These are phyloP conservation scores for Pleurotus giganteus DNA, from an alignment of 768 basidiomycete species.

Conservation along the genomic window DNA sequence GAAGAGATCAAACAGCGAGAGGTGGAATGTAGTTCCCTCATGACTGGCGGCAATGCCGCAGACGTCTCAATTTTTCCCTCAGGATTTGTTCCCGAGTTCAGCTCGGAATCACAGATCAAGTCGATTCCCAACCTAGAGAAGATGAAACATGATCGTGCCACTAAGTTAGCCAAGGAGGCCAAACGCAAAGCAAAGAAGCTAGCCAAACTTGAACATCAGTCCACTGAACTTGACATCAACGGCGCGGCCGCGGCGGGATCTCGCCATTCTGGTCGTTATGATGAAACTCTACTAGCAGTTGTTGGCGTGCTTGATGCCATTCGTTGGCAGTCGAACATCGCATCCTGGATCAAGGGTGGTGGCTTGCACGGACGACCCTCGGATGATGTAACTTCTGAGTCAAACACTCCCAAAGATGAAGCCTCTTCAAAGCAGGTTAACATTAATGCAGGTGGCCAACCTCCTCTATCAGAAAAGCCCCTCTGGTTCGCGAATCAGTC, in stretches of 20 bases:
- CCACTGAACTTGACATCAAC: not conserved
- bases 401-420: too few species aligned
- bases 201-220: not conserved
- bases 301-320: conserved; percentile 63
- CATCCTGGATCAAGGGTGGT: conserved; percentile 64
- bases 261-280: conserved; percentile 29
- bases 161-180: not conserved
- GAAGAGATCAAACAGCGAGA: not conserved
- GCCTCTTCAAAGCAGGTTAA: too few species aligned
- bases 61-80: too few species aligned
- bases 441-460: not conserved
- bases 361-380: conserved; percentile 31
- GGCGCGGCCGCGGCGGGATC: not conserved
- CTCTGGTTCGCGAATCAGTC: not conserved
- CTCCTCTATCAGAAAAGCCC: not conserved
- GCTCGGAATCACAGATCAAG: too few species aligned
- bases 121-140: not conserved
- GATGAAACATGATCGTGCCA: not conserved
- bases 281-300: conserved; percentile 61
- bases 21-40: too few species aligned
- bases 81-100: too few species aligned
- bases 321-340: conserved; percentile 59
- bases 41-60: too few species aligned
- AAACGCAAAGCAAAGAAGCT: conserved; percentile 1
- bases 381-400: not conserved